Evolutionary conservation across 2,329 filamentous ascomycete genomes (phyloP).

Genomic region (Blumeria hordei): DNA sequence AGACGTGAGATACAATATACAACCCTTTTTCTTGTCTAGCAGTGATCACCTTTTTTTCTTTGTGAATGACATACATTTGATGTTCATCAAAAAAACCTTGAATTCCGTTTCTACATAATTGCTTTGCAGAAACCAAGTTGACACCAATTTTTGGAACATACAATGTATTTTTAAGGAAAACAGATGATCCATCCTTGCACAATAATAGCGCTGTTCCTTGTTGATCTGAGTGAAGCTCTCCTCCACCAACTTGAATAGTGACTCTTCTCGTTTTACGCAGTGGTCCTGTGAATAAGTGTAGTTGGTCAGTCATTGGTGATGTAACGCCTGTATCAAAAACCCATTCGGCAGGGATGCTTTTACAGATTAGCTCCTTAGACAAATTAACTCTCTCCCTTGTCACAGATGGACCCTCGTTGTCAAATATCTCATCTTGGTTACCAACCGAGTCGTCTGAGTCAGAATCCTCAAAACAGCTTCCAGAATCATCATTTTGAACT

Average conservation of each 20-base stretch:
- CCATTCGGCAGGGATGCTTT: background rate
- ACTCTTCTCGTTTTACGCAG: background rate
- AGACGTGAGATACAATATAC: background rate
- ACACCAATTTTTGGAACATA: background rate
- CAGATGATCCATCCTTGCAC: background rate
- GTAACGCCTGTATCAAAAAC: background rate
- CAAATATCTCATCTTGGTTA: background rate
- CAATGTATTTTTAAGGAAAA: background rate
- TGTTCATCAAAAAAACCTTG: background rate
- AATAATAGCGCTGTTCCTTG: background rate
- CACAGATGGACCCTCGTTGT: background rate
- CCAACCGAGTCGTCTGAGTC: background rate
- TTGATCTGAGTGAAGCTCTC: background rate
- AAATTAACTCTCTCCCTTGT: background rate
- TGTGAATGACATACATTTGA: background rate
- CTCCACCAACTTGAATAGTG: background rate
- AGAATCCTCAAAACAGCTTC: background rate
- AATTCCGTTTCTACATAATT: background rate
- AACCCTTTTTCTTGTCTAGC: background rate
- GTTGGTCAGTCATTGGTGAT: background rate
- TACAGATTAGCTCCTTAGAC: background rate
- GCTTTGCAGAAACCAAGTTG: background rate
- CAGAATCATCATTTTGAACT: background rate
- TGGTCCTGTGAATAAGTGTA: background rate
- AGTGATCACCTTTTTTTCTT: background rate